Conservation (phyloP, 1,139 yeast genomes). For the Suhomyces ambrosiae region DNA sequence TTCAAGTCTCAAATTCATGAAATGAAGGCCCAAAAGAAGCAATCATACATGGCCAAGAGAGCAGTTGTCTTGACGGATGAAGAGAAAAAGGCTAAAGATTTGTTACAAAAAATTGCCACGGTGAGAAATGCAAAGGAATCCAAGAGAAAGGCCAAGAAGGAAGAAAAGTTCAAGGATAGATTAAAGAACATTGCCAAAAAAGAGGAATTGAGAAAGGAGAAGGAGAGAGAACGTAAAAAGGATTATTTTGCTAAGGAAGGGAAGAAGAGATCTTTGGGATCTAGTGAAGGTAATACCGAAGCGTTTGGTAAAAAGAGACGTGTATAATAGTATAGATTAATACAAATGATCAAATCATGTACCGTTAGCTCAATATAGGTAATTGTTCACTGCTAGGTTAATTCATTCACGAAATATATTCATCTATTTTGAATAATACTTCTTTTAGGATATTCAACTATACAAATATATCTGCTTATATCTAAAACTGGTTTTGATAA, state of each 20-base stretch:
- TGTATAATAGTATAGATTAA: conserved; percentile 14
- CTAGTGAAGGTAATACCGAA: conserved; percentile 39
- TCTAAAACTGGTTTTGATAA: too few species aligned
- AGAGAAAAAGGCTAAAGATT: conserved; percentile 88
- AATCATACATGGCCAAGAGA: conserved; percentile 83
- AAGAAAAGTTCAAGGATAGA: conserved; percentile 73
- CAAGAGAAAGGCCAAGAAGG: conserved; percentile 74
- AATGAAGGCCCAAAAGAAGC: conserved; percentile 86
- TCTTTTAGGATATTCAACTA: too few species aligned
- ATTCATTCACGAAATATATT: too few species aligned
- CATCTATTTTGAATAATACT: too few species aligned
- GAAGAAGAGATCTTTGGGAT: conserved; percentile 59
- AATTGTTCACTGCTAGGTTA: too few species aligned
- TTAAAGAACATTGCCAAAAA: conserved; percentile 72
- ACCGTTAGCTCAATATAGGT: not conserved
- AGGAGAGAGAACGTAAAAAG: conserved; percentile 82
- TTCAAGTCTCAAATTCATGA: conserved; percentile 86
- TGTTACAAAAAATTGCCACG: conserved; percentile 85
- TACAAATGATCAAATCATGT: not conserved
- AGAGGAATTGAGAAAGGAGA: conserved; percentile 71
- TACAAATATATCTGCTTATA: too few species aligned
- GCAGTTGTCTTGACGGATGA: conserved; percentile 93
- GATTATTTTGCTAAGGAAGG: conserved; percentile 79
- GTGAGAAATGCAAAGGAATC: conserved; percentile 83
- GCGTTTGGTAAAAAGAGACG: conserved; percentile 39